phyloP scores from a whole-genome alignment of 2,329 filamentous ascomycete genomes.

The Cladosporium cucumerinum region DNA sequence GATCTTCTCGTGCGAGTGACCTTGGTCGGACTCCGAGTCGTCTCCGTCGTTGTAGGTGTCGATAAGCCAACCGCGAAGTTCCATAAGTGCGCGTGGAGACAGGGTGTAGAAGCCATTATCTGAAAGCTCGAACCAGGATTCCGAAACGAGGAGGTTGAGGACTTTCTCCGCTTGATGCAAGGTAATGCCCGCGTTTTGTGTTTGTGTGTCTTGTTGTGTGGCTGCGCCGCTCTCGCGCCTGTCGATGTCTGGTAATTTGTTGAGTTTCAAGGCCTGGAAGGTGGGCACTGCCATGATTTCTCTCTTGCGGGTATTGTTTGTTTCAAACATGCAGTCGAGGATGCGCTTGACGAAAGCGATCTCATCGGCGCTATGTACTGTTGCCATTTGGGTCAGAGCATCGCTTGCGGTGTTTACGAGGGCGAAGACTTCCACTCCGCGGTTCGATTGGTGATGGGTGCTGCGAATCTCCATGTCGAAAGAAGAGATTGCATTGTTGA shows the following conservation, averaged over 20 bases:
- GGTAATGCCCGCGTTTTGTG: constrained; percentile 53
- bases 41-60: constrained; percentile 81
- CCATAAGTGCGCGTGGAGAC: constrained; percentile 74
- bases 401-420: constrained; percentile 88
- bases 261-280: constrained; percentile 73
- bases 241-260: constrained; percentile 40
- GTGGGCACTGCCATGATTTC: constrained; percentile 80
- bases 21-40: constrained; percentile 44
- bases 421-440: constrained; percentile 61
- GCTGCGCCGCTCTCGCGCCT: constrained; percentile 29
- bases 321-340: constrained; percentile 88
- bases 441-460: constrained; percentile 63
- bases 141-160: constrained; percentile 65
- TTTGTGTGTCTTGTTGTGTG: constrained; percentile 14
- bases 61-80: constrained; percentile 79
- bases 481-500: constrained; percentile 68
- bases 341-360: constrained; percentile 85
- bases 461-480: constrained; percentile 88
- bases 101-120: constrained; percentile 69
- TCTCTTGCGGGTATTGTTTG: constrained; percentile 72
- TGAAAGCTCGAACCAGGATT: constrained; percentile 83
- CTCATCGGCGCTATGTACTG: constrained; percentile 74
- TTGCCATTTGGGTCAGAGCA: constrained; percentile 80
- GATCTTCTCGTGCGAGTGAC: constrained; percentile 61
- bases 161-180: constrained; percentile 74